Evolutionary conservation across 768 basidiomycete species (phyloP).

Genomic region (Amanita jacksonii): DNA sequence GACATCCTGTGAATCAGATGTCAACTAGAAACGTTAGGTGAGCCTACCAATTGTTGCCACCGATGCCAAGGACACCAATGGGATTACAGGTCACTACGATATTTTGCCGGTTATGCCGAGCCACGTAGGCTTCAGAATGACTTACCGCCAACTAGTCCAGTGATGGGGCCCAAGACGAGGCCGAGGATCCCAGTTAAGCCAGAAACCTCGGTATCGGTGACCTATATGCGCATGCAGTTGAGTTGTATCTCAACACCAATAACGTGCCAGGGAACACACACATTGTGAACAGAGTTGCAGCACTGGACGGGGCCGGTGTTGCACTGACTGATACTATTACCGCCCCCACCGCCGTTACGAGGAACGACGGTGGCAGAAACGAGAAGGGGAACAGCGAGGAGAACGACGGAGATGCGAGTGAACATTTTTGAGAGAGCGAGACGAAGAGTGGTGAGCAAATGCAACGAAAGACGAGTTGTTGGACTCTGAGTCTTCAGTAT

Average conservation of each 20-base stretch:
- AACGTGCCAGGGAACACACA: constrained; percentile 1
- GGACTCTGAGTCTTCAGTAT: constrained; percentile 1
- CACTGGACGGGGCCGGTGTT: constrained; percentile 15
- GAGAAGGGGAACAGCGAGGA: constrained; percentile 16
- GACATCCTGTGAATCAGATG: background rate
- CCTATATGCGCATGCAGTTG: background rate
- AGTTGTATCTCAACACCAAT: background rate
- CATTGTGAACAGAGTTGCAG: constrained; percentile 15
- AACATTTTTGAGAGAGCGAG: constrained; percentile 15
- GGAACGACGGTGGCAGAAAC: constrained; percentile 13
- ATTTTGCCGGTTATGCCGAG: background rate
- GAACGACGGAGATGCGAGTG: constrained; percentile 12
- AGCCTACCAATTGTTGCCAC: constrained; percentile 13
- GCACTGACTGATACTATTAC: constrained; percentile 10
- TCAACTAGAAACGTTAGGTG: background rate
- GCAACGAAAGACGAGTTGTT: background rate
- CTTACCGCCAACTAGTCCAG: constrained; percentile 15
- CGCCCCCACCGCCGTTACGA: constrained; percentile 9
- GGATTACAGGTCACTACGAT: constrained; percentile 14
- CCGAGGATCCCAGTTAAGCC: constrained; percentile 9
- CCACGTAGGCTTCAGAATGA: background rate
- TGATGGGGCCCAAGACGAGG: constrained; percentile 9
- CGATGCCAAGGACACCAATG: constrained; percentile 10
- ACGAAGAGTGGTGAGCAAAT: background rate
- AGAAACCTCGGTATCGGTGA: background rate